Percentiles rank a stretch among this genome's conserved stretches.
phyloP scores from a whole-genome alignment of 345 rosid species.

The Brassica carinata region DNA sequence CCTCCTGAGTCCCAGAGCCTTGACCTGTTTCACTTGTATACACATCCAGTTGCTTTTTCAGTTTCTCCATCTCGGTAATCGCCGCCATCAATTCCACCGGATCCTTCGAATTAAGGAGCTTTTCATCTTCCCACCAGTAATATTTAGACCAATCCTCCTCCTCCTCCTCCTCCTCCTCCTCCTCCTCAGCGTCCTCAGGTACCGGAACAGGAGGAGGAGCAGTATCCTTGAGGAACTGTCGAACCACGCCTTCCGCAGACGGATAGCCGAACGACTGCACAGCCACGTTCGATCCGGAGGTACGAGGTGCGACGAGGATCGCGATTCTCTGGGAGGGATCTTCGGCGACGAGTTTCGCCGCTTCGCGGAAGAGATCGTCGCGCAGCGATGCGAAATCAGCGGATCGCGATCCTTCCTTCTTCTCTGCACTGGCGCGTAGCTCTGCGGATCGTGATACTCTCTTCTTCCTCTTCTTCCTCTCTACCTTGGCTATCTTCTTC shows the following conservation, averaged over 20 bases:
- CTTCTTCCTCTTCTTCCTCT: not conserved
- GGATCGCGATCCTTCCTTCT: not conserved
- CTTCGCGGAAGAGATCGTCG: conserved; percentile 29
- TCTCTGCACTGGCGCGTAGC: not conserved
- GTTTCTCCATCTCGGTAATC: not conserved
- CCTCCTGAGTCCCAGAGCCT: not conserved
- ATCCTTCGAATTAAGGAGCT: not conserved
- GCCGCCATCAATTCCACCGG: not conserved
- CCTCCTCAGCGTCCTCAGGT: not conserved
- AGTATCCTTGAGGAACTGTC: not conserved
- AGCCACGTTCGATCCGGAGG: not conserved
- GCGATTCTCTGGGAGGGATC: conserved; percentile 8
- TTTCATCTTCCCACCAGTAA: conserved; percentile 26
- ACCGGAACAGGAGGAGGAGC: not conserved
- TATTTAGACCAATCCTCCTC: not conserved
- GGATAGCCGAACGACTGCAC: conserved; percentile 10
- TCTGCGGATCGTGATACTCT: not conserved
- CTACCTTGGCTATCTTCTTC: not conserved
- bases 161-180: not conserved
- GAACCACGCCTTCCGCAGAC: conserved; percentile 1
- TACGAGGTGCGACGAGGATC: not conserved
- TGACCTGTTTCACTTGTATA: not conserved
- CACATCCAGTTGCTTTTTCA: not conserved
- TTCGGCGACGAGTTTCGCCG: not conserved
- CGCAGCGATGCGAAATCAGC: not conserved